phyloP scores from a whole-genome alignment of 306 rosid species.

The Amphicarpaea edgeworthii region DNA sequence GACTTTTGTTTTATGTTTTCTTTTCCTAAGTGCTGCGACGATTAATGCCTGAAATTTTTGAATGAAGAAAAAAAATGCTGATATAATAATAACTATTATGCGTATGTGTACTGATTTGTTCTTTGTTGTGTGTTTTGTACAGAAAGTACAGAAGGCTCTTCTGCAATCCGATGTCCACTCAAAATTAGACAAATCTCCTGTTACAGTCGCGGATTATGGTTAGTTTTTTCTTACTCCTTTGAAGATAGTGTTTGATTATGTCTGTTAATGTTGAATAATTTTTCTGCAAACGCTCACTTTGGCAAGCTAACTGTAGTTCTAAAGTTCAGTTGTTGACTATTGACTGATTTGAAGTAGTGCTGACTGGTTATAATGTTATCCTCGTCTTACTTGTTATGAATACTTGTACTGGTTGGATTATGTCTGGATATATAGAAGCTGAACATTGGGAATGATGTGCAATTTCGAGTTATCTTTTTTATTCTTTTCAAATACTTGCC shows the following conservation, averaged over 20 bases:
- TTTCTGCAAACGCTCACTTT: neutral
- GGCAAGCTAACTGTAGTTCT: constrained; percentile 16
- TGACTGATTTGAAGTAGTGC: constrained; percentile 1
- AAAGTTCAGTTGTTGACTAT: constrained; percentile 9
- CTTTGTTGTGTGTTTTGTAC: constrained; percentile 39
- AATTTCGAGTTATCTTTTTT: neutral
- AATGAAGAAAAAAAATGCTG: neutral
- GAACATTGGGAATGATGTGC: neutral
- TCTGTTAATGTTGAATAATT: neutral
- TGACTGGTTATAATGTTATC: neutral
- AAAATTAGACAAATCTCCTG: constrained; percentile 93
- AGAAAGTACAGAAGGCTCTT: constrained; percentile 91
- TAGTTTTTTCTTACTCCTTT: constrained; percentile 29
- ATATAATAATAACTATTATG: neutral
- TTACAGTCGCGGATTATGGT: constrained; percentile 97
- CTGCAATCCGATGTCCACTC: constrained; percentile 91
- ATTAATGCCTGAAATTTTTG: neutral
- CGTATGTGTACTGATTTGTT: constrained; percentile 27
- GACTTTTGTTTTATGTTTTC: neutral
- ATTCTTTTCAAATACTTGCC: neutral
- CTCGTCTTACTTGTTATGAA: neutral
- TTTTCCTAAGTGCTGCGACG: neutral
- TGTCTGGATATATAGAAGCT: neutral
- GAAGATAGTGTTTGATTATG: constrained; percentile 9
- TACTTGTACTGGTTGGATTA: neutral